Evolutionary conservation across 1,284 basidiomycete genomes (phyloP).

Genomic region (Melampsora medusae): DNA sequence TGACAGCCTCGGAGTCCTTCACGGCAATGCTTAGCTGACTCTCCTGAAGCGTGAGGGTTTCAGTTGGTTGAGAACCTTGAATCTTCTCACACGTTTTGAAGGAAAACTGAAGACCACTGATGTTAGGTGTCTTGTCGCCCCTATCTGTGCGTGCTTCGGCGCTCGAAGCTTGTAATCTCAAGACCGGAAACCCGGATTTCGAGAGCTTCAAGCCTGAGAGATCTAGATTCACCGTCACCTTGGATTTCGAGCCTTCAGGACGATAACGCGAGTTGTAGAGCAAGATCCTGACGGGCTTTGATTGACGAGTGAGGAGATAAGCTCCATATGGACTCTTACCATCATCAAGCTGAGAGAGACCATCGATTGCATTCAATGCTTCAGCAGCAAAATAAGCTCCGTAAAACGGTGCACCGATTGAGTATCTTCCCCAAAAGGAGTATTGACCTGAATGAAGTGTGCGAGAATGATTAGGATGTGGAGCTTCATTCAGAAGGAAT

Average conservation of each 20-base stretch:
- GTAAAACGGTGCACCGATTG: slow-evolving; percentile 58
- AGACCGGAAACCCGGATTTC: not conserved
- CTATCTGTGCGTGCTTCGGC: not conserved
- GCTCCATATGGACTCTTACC: slow-evolving; percentile 54
- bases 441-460: slow-evolving; percentile 8
- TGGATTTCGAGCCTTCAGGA: not conserved
- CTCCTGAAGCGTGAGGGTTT: not conserved
- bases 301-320: slow-evolving; percentile 49
- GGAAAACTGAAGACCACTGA: slow-evolving; percentile 2
- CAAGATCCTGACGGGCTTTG: slow-evolving; percentile 2
- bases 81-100: not conserved
- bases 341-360: slow-evolving; percentile 56
- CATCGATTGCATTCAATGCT: slow-evolving; percentile 53
- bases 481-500: not conserved
- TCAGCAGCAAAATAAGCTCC: slow-evolving; percentile 58
- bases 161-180: not conserved
- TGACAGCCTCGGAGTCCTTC: not conserved
- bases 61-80: not conserved
- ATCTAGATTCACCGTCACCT: not conserved
- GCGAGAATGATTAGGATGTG: not conserved
- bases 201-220: not conserved
- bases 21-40: not conserved
- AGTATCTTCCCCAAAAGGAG: slow-evolving; percentile 39
- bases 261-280: slow-evolving; percentile 20
- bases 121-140: not conserved